phyloP scores from a whole-genome alignment of 495 filamentous ascomycete species.

The Penicillium coffeae region DNA sequence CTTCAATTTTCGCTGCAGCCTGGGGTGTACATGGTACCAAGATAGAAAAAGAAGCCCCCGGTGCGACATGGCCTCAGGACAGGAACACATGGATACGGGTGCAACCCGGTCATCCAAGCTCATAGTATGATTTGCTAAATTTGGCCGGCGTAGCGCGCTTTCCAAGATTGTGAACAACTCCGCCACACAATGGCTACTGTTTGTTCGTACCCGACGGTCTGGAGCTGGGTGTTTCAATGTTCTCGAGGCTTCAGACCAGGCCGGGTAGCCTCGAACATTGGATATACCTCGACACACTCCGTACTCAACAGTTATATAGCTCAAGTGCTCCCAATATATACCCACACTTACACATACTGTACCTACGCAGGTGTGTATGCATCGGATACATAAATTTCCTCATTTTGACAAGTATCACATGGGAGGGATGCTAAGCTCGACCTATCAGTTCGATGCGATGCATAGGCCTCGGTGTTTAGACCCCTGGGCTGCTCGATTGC shows the following conservation, averaged over 20 bases:
- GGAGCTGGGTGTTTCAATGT: neutral
- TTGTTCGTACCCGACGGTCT: neutral
- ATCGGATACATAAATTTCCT: neutral
- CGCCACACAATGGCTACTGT: neutral
- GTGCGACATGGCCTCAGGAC: conserved; percentile 2
- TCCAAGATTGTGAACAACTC: neutral
- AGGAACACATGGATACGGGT: conserved; percentile 12
- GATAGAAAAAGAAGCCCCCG: neutral
- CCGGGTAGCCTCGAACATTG: neutral
- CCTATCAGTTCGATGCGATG: neutral
- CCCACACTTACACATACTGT: neutral
- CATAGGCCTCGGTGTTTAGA: neutral
- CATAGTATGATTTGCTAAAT: neutral
- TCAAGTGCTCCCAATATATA: neutral
- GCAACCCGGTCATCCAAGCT: neutral
- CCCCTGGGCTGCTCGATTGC: neutral
- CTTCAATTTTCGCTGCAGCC: neutral
- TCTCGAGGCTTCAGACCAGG: too few species aligned
- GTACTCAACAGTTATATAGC: too few species aligned
- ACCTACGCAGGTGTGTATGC: too few species aligned
- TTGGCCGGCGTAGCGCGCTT: neutral
- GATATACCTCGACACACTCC: neutral
- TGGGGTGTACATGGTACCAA: too few species aligned
- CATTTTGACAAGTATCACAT: neutral
- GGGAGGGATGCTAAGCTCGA: neutral